Evolutionary conservation across 73 alveolate genomes (phyloP).

Genomic region (Symbiodinium pilosum): DNA sequence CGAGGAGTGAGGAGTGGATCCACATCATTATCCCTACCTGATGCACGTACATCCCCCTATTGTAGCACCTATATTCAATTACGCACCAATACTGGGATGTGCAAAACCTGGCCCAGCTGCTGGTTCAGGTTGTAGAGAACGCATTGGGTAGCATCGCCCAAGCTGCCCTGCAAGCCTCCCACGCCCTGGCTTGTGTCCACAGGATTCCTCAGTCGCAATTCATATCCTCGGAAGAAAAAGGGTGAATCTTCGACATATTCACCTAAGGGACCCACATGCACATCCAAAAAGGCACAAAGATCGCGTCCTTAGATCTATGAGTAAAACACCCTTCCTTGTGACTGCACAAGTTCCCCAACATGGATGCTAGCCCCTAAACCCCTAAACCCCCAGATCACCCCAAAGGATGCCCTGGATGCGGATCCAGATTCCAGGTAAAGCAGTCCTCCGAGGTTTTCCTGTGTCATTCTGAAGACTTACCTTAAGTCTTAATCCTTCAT

Average conservation of each 20-base stretch:
- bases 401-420: too few species aligned
- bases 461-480: background rate
- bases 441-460: background rate
- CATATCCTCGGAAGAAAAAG: background rate
- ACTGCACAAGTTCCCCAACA: background rate
- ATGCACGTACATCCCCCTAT: too few species aligned
- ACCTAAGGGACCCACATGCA: too few species aligned
- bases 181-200: too few species aligned
- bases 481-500: too few species aligned
- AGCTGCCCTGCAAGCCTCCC: slow-evolving; percentile 37
- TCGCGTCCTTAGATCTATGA: background rate
- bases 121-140: slow-evolving; percentile 15
- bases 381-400: too few species aligned
- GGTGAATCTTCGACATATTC: background rate
- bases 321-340: background rate
- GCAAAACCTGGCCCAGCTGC: too few species aligned
- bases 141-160: slow-evolving; percentile 42
- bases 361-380: too few species aligned
- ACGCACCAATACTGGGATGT: too few species aligned
- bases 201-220: background rate
- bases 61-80: too few species aligned
- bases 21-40: too few species aligned
- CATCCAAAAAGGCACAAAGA: background rate
- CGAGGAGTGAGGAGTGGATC: too few species aligned
- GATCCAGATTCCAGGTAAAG: background rate